Evolutionary conservation across 2,329 filamentous ascomycete species (phyloP).

Genomic region (Ophiocordyceps australis): DNA sequence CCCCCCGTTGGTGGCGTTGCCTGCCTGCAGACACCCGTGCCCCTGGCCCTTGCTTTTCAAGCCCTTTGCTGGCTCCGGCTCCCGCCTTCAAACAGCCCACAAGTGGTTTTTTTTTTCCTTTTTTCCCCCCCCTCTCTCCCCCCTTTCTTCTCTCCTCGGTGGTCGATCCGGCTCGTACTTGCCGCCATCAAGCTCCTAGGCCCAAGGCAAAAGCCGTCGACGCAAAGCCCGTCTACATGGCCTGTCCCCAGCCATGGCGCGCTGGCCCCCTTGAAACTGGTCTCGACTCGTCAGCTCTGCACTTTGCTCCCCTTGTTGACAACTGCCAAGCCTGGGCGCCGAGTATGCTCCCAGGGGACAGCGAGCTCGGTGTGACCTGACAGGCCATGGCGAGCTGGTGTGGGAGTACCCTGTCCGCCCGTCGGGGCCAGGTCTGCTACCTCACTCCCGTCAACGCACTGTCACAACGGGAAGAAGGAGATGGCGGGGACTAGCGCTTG

Average conservation of each 20-base stretch:
- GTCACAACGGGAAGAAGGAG: conserved; percentile 1
- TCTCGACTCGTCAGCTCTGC: background rate
- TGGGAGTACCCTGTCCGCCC: conserved; percentile 1
- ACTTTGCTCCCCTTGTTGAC: background rate
- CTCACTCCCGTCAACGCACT: conserved; percentile 1
- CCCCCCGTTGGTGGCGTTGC: conserved; percentile 1
- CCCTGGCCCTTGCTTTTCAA: conserved; percentile 2
- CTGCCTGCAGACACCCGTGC: conserved; percentile 1
- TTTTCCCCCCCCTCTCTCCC: background rate
- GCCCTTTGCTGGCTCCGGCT: background rate
- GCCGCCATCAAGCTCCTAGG: too few relatives aligned
- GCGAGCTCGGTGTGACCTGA: conserved; percentile 1
- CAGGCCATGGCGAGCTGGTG: background rate
- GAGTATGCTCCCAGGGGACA: too few relatives aligned
- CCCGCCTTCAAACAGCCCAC: conserved; percentile 2
- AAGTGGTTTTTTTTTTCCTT: too few relatives aligned
- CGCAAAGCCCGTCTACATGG: too few relatives aligned
- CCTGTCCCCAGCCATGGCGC: background rate
- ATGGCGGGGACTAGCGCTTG: background rate
- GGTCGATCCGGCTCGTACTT: too few relatives aligned
- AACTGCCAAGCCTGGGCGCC: background rate
- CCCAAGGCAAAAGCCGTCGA: too few relatives aligned
- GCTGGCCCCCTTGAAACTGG: background rate
- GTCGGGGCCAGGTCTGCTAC: background rate
- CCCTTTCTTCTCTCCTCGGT: background rate